Base-by-base conservation (phyloP, 164 flowering plant species). In the Vitis labrusca region DNA sequence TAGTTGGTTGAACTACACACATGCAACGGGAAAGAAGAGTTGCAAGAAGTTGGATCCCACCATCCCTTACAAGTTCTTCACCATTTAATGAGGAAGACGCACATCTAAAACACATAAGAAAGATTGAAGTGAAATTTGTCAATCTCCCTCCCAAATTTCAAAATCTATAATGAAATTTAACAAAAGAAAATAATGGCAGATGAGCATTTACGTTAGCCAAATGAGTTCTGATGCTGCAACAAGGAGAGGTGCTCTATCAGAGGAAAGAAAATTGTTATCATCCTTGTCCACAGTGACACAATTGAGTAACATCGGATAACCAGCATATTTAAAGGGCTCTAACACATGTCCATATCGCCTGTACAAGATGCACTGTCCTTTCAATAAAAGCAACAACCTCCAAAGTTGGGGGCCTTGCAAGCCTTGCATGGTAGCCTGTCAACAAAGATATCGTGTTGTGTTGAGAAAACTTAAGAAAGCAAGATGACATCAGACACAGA, bases 301-400 rank as follows among this genome's bases (percentile, higher is more conserved):
- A 86, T 84, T 89, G 50, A 96, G 92, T 81, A 96, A 71, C 99
- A 93, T 93, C 1, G 97, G 98, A 78, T 93, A 96, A n/a, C 99
- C 99, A 81, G 99, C 99, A 88, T 93, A 96, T 75, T 96, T 96
- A 78, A 96, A 96, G 44, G 99, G 99, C 79, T 93, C 96, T 81
- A 96, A 76, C 47, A 96, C 79, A 75, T 81, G 71, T 62, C 99
- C 98, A 82, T 96, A 88, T 59, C 97, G 86, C 78, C 98, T 78
- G 74, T 92, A 96, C 57, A 96, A 84, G 60, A 96, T 96, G 71
- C 99, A 96, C 61, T 96, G 99, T 50, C 97, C 98, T 82, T 88
- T 96, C 80, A 96, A 76, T 59, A 96, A 76, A 82, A 96, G 97
- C 85, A 93, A 73, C 80, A 96, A 76, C 75, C 99, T 86, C 99